Evolutionary conservation across 2,329 filamentous ascomycete genomes (phyloP).

Genomic region (Colletotrichum ledebouriae): DNA sequence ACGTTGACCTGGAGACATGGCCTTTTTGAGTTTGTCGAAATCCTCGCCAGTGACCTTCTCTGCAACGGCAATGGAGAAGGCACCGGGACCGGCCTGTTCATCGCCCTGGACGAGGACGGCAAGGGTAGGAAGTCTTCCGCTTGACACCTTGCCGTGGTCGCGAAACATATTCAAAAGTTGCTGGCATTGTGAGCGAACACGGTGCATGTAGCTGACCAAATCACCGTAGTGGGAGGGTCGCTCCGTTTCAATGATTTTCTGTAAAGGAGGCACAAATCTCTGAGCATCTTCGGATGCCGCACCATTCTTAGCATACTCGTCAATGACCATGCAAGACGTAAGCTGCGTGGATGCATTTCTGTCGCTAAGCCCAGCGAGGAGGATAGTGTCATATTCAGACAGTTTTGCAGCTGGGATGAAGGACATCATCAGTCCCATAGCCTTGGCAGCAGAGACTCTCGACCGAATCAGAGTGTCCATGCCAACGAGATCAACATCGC

Average conservation of each 20-base stretch:
- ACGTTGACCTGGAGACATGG: conserved; percentile 88
- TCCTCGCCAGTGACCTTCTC: conserved; percentile 90
- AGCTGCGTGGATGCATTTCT: conserved; percentile 89
- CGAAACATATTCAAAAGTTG: conserved; percentile 92
- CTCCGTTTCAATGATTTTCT: conserved; percentile 83
- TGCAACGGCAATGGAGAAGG: conserved; percentile 89
- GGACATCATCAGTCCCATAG: conserved; percentile 87
- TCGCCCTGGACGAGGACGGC: conserved; percentile 96
- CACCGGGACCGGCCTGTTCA: conserved; percentile 88
- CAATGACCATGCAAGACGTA: conserved; percentile 84
- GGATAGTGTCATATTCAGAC: conserved; percentile 73
- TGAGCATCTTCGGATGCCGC: conserved; percentile 60
- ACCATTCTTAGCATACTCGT: conserved; percentile 83
- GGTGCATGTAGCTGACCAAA: conserved; percentile 88
- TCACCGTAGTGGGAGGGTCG: conserved; percentile 89
- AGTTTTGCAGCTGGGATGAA: conserved; percentile 75
- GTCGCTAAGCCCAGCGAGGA: conserved; percentile 78
- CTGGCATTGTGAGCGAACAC: conserved; percentile 91
- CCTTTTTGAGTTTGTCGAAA: conserved; percentile 88
- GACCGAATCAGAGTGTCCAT: conserved; percentile 90
- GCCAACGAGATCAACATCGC: conserved; percentile 94
- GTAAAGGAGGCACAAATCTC: conserved; percentile 75
- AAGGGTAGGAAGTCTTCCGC: conserved; percentile 80
- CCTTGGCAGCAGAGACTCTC: conserved; percentile 86
- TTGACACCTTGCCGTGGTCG: conserved; percentile 86